Evolutionary conservation across 768 basidiomycete genomes (phyloP).

Genomic region (Termitomyces sp.): DNA sequence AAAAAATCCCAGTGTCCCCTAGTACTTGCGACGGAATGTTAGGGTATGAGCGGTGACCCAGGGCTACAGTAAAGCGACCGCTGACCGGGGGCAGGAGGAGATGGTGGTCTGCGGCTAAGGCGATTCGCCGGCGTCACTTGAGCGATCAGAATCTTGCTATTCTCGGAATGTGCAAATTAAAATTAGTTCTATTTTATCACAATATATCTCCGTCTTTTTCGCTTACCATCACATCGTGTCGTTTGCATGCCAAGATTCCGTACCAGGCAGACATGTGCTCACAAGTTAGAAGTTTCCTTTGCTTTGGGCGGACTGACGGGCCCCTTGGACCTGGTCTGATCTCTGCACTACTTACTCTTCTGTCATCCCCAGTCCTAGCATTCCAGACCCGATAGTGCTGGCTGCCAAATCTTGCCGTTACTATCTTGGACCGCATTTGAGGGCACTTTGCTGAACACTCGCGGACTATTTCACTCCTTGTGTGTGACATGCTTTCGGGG

Average conservation of each 20-base stretch:
- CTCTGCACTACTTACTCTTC: neutral
- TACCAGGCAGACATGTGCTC: neutral
- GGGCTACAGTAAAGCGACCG: neutral
- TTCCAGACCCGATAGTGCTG: neutral
- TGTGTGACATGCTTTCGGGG: neutral
- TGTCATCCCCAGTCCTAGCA: neutral
- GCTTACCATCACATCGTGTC: conserved; percentile 6
- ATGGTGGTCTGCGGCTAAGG: conserved; percentile 16
- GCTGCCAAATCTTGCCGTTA: neutral
- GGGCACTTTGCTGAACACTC: neutral
- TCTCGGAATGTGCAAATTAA: conserved; percentile 15
- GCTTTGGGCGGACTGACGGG: neutral
- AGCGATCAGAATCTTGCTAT: conserved; percentile 18
- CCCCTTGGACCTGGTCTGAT: neutral
- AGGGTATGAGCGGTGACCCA: neutral
- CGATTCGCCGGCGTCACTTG: conserved; percentile 12
- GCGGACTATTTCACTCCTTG: neutral
- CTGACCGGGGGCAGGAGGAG: conserved; percentile 3
- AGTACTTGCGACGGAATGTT: neutral
- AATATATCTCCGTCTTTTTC: conserved; percentile 26
- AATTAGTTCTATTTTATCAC: conserved; percentile 21
- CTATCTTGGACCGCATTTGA: neutral
- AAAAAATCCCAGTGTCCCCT: neutral
- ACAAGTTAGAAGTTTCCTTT: neutral
- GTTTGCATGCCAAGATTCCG: neutral